Percentiles rank a stretch among this genome's conserved stretches.
These are phyloP conservation scores for Lasiosphaeria miniovina DNA, from an alignment of 495 filamentous ascomycete species.

Conservation along the genomic window DNA sequence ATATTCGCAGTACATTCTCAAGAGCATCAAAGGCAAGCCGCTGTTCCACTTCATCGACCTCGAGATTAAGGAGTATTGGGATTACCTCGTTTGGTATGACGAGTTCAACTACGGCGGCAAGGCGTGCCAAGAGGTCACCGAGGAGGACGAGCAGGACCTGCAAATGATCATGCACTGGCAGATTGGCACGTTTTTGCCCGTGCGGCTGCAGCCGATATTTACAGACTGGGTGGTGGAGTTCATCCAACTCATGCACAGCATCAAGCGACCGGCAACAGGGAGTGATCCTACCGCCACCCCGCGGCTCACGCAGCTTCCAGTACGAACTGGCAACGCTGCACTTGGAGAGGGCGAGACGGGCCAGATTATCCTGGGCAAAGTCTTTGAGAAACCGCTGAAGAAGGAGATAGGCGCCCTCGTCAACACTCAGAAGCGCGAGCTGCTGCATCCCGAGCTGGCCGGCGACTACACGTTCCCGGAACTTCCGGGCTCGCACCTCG, in stretches of 20 bases:
- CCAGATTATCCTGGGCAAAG: conserved; percentile 64
- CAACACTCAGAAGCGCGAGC: conserved; percentile 77
- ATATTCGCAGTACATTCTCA: conserved; percentile 94
- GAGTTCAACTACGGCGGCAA: conserved; percentile 98
- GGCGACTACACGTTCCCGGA: conserved; percentile 84
- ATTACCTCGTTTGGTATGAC: conserved; percentile 99
- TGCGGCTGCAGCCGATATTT: conserved; percentile 78
- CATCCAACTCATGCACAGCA: conserved; percentile 85
- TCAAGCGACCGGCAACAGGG: conserved; percentile 62
- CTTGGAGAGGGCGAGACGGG: conserved; percentile 55
- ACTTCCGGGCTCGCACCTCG: conserved; percentile 70
- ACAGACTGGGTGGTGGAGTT: conserved; percentile 93
- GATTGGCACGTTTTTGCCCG: conserved; percentile 80
- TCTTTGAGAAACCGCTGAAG: conserved; percentile 84
- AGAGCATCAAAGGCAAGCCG: conserved; percentile 91
- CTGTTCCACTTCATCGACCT: conserved; percentile 97
- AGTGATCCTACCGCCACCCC: conserved; percentile 55
- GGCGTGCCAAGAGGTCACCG: conserved; percentile 78
- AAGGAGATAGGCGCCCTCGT: conserved; percentile 79
- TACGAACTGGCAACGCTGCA: conserved; percentile 50
- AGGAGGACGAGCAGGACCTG: conserved; percentile 77
- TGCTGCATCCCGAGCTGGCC: conserved; percentile 84
- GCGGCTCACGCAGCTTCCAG: conserved; percentile 74
- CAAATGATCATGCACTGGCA: conserved; percentile 99
- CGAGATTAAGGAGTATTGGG: conserved; percentile 98